Conservation (phyloP, 1,139 yeast species). For the Geotrichum carabidarum region DNA sequence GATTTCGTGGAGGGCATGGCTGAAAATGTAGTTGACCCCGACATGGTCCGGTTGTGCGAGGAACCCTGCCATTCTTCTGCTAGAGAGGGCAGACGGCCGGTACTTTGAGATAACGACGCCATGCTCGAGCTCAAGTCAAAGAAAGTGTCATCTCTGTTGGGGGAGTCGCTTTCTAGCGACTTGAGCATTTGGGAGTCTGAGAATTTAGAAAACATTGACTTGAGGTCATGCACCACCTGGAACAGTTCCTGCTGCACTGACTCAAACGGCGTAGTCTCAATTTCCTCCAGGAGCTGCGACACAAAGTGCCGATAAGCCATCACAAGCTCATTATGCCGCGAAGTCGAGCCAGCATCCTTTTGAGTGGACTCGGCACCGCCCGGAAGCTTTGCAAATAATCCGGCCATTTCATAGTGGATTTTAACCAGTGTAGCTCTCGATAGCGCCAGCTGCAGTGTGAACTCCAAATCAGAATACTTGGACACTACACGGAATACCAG, state of each 20-base stretch:
- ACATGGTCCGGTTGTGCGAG: constrained; percentile 4
- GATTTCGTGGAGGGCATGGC: neutral
- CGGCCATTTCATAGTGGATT: constrained; percentile 35
- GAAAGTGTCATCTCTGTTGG: constrained; percentile 1
- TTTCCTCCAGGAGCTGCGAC: constrained; percentile 32
- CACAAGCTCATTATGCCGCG: constrained; percentile 21
- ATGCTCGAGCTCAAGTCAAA: neutral
- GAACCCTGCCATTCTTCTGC: constrained; percentile 6
- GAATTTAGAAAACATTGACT: constrained; percentile 34
- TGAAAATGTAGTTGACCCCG: constrained; percentile 22
- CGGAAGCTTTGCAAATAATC: constrained; percentile 25
- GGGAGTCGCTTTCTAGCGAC: constrained; percentile 15
- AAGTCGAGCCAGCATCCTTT: neutral
- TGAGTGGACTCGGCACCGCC: constrained; percentile 16
- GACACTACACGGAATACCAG: constrained; percentile 34
- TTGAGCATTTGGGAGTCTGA: constrained; percentile 21
- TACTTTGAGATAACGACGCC: neutral
- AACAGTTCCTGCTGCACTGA: constrained; percentile 37
- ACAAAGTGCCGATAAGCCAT: constrained; percentile 35
- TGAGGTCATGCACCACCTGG: constrained; percentile 36
- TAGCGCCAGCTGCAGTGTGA: constrained; percentile 34
- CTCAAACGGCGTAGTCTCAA: constrained; percentile 34
- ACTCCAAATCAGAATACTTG: constrained; percentile 31
- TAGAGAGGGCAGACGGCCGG: constrained; percentile 10
- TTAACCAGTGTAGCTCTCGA: constrained; percentile 37